Percentiles rank a stretch among this genome's conserved stretches.
phyloP scores from a whole-genome alignment of 83 land plant genomes.

The Picea engelmannii region DNA sequence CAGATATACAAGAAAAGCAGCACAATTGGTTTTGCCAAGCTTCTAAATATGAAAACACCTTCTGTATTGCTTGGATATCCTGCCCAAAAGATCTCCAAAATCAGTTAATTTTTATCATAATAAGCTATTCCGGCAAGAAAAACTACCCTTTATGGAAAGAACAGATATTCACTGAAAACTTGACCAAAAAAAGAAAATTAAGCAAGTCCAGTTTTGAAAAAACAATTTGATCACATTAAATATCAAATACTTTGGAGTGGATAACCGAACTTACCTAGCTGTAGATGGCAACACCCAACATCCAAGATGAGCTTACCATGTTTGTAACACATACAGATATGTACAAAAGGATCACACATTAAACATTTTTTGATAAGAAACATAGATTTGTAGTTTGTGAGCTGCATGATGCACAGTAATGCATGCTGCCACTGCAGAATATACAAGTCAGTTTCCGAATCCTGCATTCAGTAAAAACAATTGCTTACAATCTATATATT shows the following conservation, averaged over 20 bases:
- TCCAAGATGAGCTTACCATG: not conserved
- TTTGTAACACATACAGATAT: not conserved
- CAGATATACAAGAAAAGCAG: not conserved
- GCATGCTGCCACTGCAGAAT: not conserved
- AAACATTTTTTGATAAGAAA: not conserved
- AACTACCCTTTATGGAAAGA: not conserved
- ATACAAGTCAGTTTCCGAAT: not conserved
- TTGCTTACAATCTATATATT: not conserved
- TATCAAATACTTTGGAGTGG: not conserved
- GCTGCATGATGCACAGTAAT: not conserved
- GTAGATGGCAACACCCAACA: not conserved
- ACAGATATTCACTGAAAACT: not conserved
- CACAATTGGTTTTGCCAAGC: not conserved
- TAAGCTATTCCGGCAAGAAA: not conserved
- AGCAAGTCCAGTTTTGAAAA: not conserved
- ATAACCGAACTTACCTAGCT: not conserved
- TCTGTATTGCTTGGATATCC: not conserved
- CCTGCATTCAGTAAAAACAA: not conserved
- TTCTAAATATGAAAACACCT: not conserved
- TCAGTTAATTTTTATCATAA: not conserved
- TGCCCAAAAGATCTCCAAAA: conserved; percentile 1
- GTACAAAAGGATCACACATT: not conserved
- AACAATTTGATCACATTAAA: not conserved
- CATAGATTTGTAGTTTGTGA: not conserved
- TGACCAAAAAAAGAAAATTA: not conserved